Evolutionary conservation across 495 filamentous ascomycete species (phyloP), one percentile per base, ranked within the genome.

Genomic region (Aspergillus wentii): DNA sequence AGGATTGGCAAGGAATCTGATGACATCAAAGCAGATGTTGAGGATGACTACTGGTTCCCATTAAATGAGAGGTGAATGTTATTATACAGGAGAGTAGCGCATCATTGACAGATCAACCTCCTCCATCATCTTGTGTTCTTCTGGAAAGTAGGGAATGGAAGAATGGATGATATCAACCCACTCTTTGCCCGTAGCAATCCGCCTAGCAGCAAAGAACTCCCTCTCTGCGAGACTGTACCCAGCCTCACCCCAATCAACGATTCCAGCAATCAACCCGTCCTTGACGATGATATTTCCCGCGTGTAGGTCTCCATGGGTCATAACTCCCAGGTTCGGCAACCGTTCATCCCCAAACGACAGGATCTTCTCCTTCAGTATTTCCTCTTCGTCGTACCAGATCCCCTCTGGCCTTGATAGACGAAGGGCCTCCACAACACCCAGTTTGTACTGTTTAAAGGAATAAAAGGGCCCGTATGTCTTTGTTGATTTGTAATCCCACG

Each of bases 181-280:
- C 2, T 38, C 30, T 35, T 10, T 8, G 33, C 44, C 43, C 13
- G 49, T 4, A 2, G 42, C 39, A 27, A 28, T 28, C 38, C 50
- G 43, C 19, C 40, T 31, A n/a, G 43, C 20, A 16, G 25, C 32
- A 28, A 44, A 47, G 18, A 41, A 46, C 16, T 49, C 50, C 23
- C 45, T 49, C 30, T 17, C 50, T n/a, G 38, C 23, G 5, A 36
- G 30, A 30, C 43, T 47, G 18, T 47, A 49, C 10, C 46, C 50
- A 25, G 51, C 51, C 15, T 22, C 49, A 23, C 49, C 40, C 49
- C 38, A 52, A 31, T 48, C 45, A 5, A 52, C 35, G 27, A 52
- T 43, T 17, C 39, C 44, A 1, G 31, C 34, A 17, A 48, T 15
- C 18, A 27, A 11, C 17, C 33, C 35, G 13, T 28, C 41, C 10